phyloP scores from a whole-genome alignment of 768 basidiomycete species.

The Hygrophorus pudorinus region DNA sequence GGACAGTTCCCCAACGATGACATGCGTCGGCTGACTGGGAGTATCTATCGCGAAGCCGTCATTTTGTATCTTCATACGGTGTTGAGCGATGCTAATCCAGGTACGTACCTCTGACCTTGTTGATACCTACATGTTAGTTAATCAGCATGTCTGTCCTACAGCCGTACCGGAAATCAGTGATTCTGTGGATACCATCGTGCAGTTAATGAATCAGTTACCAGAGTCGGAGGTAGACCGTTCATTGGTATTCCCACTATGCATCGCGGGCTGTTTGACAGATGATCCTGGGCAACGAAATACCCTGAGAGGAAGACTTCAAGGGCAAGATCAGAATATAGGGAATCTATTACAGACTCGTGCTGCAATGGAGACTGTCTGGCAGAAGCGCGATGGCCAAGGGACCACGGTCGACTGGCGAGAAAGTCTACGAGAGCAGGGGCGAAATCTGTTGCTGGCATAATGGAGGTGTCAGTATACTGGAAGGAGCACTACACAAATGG shows the following conservation, averaged over 20 bases:
- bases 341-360: constrained; percentile 48
- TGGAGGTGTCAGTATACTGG: background rate
- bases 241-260: constrained; percentile 62
- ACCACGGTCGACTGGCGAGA: constrained; percentile 53
- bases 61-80: constrained; percentile 63
- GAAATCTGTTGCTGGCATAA: constrained; percentile 45
- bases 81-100: constrained; percentile 58
- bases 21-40: constrained; percentile 35
- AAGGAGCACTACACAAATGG: background rate
- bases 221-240: constrained; percentile 55
- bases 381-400: constrained; percentile 47
- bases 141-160: constrained; percentile 16
- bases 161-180: constrained; percentile 63
- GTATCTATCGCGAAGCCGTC: constrained; percentile 57
- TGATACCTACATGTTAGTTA: background rate
- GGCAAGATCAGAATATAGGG: constrained; percentile 47
- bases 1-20: constrained; percentile 28
- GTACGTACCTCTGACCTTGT: constrained; percentile 28
- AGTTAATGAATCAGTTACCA: constrained; percentile 42
- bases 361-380: constrained; percentile 64
- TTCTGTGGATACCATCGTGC: constrained; percentile 45
- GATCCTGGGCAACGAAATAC: constrained; percentile 47
- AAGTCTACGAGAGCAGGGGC: constrained; percentile 38
- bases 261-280: constrained; percentile 68
- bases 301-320: constrained; percentile 45